Evolutionary conservation across 805 yeast genomes (phyloP).

Genomic region (Kluyveromyces dobzhanskii): DNA sequence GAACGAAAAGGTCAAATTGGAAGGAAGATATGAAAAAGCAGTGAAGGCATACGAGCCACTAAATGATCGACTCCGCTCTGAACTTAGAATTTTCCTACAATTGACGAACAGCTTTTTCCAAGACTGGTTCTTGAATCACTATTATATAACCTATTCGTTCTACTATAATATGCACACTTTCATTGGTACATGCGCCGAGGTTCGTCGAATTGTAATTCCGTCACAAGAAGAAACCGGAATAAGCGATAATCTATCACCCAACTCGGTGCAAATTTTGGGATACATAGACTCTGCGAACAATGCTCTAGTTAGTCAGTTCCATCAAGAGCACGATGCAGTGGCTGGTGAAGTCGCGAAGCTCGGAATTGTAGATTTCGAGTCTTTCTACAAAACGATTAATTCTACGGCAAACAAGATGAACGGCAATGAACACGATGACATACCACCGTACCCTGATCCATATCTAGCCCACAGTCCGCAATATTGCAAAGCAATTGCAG

Average conservation of each 20-base stretch:
- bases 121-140: conserved; percentile 16
- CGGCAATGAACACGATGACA: not conserved
- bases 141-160: conserved; percentile 15
- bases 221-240: not conserved
- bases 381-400: conserved; percentile 1
- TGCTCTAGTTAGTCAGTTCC: conserved; percentile 4
- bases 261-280: not conserved
- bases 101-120: conserved; percentile 9
- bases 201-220: conserved; percentile 9
- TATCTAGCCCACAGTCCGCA: not conserved
- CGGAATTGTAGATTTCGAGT: conserved; percentile 2
- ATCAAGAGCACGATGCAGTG: conserved; percentile 2
- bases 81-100: conserved; percentile 9
- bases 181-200: conserved; percentile 13
- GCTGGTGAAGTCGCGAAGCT: not conserved
- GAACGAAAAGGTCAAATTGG: conserved; percentile 4
- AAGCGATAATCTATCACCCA: not conserved
- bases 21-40: conserved; percentile 9
- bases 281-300: not conserved
- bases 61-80: conserved; percentile 11
- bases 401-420: not conserved
- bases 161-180: conserved; percentile 14
- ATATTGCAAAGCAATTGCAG: conserved; percentile 3
- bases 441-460: not conserved
- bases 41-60: conserved; percentile 12